Evolutionary conservation across 192 early-diverging fungal species (phyloP).

Genomic region (Oehlia diaphana): DNA sequence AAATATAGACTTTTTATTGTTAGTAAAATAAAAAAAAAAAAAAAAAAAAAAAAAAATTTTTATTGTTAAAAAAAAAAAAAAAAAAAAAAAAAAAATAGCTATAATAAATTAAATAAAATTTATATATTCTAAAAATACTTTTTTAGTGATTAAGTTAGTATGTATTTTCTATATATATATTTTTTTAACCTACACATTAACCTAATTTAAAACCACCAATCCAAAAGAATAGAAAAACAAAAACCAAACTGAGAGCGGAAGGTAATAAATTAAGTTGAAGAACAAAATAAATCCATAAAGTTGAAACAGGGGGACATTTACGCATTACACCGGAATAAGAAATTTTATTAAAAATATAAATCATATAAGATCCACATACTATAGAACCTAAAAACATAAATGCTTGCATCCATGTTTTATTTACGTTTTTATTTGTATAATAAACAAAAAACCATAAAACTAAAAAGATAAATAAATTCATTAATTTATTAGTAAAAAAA

Average conservation of each 20-base stretch:
- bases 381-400: constrained; percentile 48
- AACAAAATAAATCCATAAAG: constrained; percentile 63
- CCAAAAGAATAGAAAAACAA: constrained; percentile 36
- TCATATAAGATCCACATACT: constrained; percentile 53
- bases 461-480: not conserved
- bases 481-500: not conserved
- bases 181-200: not conserved
- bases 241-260: constrained; percentile 34
- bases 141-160: too few species aligned
- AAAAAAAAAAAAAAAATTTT: too few species aligned
- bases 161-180: too few species aligned
- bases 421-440: constrained; percentile 23
- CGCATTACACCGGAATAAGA: constrained; percentile 66
- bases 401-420: constrained; percentile 33
- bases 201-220: constrained; percentile 10
- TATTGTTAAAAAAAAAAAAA: too few species aligned
- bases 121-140: too few species aligned
- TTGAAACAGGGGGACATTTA: constrained; percentile 64
- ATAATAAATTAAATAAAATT: too few species aligned
- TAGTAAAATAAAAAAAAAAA: too few species aligned
- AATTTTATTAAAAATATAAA: constrained; percentile 55
- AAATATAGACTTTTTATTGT: too few species aligned
- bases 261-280: constrained; percentile 43
- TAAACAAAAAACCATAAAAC: constrained; percentile 27
- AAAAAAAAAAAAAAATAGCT: too few species aligned